Percentiles rank a stretch among this genome's conserved stretches.
Conservation (phyloP, 1,284 basidiomycete genomes). For the Farysia itapuensis region DNA sequence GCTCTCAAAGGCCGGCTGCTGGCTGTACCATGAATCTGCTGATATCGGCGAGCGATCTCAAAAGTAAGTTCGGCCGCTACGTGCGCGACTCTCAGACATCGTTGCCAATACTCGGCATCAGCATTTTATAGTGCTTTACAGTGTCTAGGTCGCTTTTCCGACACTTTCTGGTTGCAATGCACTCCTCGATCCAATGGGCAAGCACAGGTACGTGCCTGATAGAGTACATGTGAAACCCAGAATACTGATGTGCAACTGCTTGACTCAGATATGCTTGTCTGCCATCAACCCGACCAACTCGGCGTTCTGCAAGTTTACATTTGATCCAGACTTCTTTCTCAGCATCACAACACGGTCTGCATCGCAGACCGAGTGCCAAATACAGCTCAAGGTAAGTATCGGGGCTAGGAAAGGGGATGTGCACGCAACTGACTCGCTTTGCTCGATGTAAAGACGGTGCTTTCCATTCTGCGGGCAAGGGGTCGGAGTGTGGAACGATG, state of each 20-base stretch:
- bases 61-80: conserved; percentile 4
- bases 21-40: conserved; percentile 42
- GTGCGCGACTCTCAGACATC: neutral
- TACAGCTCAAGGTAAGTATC: conserved; percentile 34
- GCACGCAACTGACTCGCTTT: too few relatives aligned
- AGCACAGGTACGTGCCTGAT: conserved; percentile 3
- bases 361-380: conserved; percentile 34
- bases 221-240: neutral
- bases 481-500: conserved; percentile 33
- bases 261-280: conserved; percentile 35
- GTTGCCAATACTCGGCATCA: neutral
- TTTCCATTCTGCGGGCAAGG: conserved; percentile 35
- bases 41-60: conserved; percentile 34
- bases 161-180: conserved; percentile 33
- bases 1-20: too few relatives aligned
- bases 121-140: conserved; percentile 26
- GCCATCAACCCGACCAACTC: conserved; percentile 51
- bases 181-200: conserved; percentile 5
- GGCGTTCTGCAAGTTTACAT: conserved; percentile 47
- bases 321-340: conserved; percentile 45
- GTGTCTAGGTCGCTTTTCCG: conserved; percentile 29
- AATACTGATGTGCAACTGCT: neutral
- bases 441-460: conserved; percentile 13
- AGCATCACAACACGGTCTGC: conserved; percentile 1
- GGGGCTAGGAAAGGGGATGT: neutral